These are phyloP conservation scores for Fusarium lyarnte DNA, from an alignment of 2,329 filamentous ascomycete genomes.

Conservation along the genomic window DNA sequence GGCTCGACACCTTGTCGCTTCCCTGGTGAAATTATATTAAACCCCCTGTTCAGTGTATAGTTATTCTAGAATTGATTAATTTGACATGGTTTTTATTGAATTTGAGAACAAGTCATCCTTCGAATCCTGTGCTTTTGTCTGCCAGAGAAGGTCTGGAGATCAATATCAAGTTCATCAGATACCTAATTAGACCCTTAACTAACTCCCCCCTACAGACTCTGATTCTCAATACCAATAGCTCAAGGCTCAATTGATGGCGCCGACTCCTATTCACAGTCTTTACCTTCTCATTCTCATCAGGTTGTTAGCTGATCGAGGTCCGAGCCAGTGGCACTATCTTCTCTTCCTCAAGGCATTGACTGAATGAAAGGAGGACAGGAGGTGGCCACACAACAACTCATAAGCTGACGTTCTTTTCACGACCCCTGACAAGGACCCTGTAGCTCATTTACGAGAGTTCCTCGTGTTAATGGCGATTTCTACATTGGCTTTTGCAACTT, in stretches of 20 bases:
- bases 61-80: slow-evolving; percentile 20
- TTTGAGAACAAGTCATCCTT: not conserved
- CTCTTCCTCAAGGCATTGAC: not conserved
- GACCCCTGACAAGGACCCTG: slow-evolving; percentile 25
- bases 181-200: not conserved
- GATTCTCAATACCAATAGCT: not conserved
- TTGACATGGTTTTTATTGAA: not conserved
- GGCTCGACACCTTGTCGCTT: slow-evolving; percentile 41
- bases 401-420: slow-evolving; percentile 19
- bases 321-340: slow-evolving; percentile 16
- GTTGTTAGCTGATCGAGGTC: slow-evolving; percentile 6
- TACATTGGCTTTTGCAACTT: slow-evolving; percentile 8
- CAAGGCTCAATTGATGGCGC: not conserved
- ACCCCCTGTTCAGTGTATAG: slow-evolving; percentile 11
- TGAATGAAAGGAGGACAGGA: slow-evolving; percentile 7
- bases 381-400: slow-evolving; percentile 24
- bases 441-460: slow-evolving; percentile 27
- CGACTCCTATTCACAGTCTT: not conserved
- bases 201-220: not conserved
- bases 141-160: not conserved
- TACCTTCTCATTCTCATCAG: slow-evolving; percentile 8
- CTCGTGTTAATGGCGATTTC: slow-evolving; percentile 22
- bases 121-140: not conserved
- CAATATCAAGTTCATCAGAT: not conserved
- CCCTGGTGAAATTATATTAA: slow-evolving; percentile 41